These are phyloP conservation scores for Podosphaera aphanis DNA, from an alignment of 2,329 filamentous ascomycete genomes.

Conservation along the genomic window DNA sequence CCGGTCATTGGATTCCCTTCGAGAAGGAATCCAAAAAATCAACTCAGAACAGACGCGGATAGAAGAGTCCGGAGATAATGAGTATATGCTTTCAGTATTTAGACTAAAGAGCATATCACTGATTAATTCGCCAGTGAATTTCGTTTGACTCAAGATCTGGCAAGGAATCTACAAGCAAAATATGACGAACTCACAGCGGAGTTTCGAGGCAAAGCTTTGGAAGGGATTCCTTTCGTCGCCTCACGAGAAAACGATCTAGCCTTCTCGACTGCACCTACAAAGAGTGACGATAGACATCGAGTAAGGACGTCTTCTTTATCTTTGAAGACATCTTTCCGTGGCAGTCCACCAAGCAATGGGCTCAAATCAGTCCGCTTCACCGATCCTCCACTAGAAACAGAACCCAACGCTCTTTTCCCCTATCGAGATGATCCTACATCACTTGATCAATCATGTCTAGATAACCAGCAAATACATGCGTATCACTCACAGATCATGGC, in stretches of 20 bases:
- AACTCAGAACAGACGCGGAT: slow-evolving; percentile 40
- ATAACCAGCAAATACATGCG: slow-evolving; percentile 66
- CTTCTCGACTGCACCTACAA: slow-evolving; percentile 39
- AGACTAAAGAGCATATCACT: slow-evolving; percentile 1
- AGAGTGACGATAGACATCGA: slow-evolving; percentile 17
- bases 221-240: slow-evolving; percentile 26
- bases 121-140: slow-evolving; percentile 12
- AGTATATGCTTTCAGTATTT: slow-evolving; percentile 22
- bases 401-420: slow-evolving; percentile 34
- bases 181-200: slow-evolving; percentile 55
- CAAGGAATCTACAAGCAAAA: slow-evolving; percentile 47
- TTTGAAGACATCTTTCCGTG: slow-evolving; percentile 17
- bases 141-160: slow-evolving; percentile 35
- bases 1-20: slow-evolving; percentile 66
- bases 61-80: slow-evolving; percentile 36
- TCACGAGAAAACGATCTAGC: slow-evolving; percentile 39
- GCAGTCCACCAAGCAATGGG: slow-evolving; percentile 13
- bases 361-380: slow-evolving; percentile 72
- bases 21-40: slow-evolving; percentile 51
- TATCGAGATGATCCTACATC: slow-evolving; percentile 45
- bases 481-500: slow-evolving; percentile 61
- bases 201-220: slow-evolving; percentile 43
- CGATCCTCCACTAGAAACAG: slow-evolving; percentile 33
- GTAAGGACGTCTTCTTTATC: slow-evolving; percentile 22
- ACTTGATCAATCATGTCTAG: slow-evolving; percentile 25